Percentiles rank a stretch among this genome's conserved stretches.
Conservation (phyloP, 768 basidiomycete species). For the Suillus variegatus region DNA sequence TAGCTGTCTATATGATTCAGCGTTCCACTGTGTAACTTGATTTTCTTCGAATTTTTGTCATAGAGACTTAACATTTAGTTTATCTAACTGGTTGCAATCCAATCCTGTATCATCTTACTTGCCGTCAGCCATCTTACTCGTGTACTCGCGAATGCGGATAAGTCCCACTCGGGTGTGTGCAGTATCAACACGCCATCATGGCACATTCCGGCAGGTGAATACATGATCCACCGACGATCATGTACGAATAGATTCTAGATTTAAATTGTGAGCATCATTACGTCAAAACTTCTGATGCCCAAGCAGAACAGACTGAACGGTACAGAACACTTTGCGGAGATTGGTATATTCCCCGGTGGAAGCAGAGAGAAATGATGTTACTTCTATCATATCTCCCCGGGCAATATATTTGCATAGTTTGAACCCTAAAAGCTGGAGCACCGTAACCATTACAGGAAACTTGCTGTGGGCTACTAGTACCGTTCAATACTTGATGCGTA, state of each 20-base stretch:
- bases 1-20: neutral
- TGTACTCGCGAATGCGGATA: neutral
- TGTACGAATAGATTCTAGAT: neutral
- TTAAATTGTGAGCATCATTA: neutral
- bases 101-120: neutral
- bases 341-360: too few relatives aligned
- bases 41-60: neutral
- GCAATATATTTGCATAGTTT: neutral
- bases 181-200: too few relatives aligned
- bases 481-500: too few relatives aligned
- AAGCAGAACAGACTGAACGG: neutral
- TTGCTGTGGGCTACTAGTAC: neutral
- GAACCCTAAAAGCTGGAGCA: neutral
- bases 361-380: neutral
- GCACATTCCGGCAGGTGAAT: too few relatives aligned
- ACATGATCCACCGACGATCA: too few relatives aligned
- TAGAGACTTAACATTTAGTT: neutral
- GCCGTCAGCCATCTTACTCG: neutral
- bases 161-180: too few relatives aligned
- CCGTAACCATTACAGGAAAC: neutral
- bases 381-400: too few relatives aligned
- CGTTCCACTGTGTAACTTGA: neutral
- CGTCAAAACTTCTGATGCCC: too few relatives aligned
- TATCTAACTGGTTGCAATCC: neutral
- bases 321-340: neutral